Conservation (phyloP, 1,284 basidiomycete species). For the Ceratobasidium papillatum region DNA sequence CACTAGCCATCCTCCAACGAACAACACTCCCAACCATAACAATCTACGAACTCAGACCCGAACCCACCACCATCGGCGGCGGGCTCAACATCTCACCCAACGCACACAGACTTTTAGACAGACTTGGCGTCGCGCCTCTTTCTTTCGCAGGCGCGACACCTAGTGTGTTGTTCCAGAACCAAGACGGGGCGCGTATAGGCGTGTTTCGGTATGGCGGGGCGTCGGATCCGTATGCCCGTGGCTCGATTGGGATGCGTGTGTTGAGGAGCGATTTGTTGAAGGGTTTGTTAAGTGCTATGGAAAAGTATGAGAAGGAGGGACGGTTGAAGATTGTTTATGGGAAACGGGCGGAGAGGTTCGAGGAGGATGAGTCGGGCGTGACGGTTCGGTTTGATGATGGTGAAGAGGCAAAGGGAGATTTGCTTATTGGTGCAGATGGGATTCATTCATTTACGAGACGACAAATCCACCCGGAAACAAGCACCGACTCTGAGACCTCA, state of each 20-base stretch:
- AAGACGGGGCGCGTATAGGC: slow-evolving; percentile 30
- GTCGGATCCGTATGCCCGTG: slow-evolving; percentile 36
- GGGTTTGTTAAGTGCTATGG: slow-evolving; percentile 31
- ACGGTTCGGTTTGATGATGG: slow-evolving; percentile 15
- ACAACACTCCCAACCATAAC: slow-evolving; percentile 26
- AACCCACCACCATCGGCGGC: slow-evolving; percentile 38
- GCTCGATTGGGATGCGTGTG: slow-evolving; percentile 37
- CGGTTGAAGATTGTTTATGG: slow-evolving; percentile 36
- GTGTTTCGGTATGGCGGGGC: slow-evolving; percentile 36
- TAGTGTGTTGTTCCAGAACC: slow-evolving; percentile 24
- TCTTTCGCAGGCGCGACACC: slow-evolving; percentile 30
- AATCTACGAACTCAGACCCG: slow-evolving; percentile 38
- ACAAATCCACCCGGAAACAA: slow-evolving; percentile 14
- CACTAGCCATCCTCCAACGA: slow-evolving; percentile 35
- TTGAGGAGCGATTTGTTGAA: slow-evolving; percentile 32
- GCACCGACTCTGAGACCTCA: not conserved
- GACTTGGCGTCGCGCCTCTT: slow-evolving; percentile 37
- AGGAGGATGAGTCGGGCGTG: slow-evolving; percentile 14
- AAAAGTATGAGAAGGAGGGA: slow-evolving; percentile 34
- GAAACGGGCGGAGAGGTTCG: slow-evolving; percentile 28
- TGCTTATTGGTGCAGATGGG: slow-evolving; percentile 34
- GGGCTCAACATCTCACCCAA: slow-evolving; percentile 40
- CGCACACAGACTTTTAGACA: slow-evolving; percentile 35
- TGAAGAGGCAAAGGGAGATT: slow-evolving; percentile 22
- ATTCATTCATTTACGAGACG: slow-evolving; percentile 37